Percentiles rank a stretch among this genome's conserved stretches.
These are phyloP conservation scores for Jaltomata sinuosa DNA, from an alignment of 257 asterid species.

Conservation along the genomic window DNA sequence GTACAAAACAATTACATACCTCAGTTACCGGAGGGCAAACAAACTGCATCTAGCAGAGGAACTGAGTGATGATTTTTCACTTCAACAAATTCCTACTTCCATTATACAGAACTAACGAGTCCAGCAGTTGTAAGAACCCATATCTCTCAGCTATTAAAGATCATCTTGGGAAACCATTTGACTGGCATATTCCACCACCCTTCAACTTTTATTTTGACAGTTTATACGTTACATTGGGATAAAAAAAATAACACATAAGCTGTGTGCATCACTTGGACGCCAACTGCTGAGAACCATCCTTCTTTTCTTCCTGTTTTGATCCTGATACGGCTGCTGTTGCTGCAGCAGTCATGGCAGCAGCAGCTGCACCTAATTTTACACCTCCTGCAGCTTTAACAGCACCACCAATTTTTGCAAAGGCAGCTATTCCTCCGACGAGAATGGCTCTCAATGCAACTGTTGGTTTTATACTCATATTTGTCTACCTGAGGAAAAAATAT, in stretches of 20 bases:
- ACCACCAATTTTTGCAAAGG: slow-evolving; percentile 71
- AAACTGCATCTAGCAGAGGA: background rate
- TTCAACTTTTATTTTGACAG: background rate
- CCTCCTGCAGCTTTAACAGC: slow-evolving; percentile 92
- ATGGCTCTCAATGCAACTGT: slow-evolving; percentile 76
- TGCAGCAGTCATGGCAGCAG: slow-evolving; percentile 93
- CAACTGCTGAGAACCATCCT: slow-evolving; percentile 31
- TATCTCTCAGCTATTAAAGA: background rate
- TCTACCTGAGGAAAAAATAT: background rate
- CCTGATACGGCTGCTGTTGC: slow-evolving; percentile 79
- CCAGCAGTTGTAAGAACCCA: background rate
- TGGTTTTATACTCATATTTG: slow-evolving; percentile 58
- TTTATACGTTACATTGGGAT: background rate
- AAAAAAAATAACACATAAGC: background rate
- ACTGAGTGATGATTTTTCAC: background rate
- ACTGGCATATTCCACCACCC: background rate
- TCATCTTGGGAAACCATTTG: background rate
- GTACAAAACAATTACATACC: background rate
- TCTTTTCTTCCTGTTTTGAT: slow-evolving; percentile 40
- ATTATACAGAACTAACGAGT: background rate
- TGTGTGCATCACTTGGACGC: slow-evolving; percentile 8
- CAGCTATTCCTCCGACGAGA: slow-evolving; percentile 84
- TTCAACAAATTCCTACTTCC: background rate
- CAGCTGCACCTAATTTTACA: slow-evolving; percentile 67
- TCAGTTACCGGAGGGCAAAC: background rate